Percentiles rank a stretch among this genome's conserved stretches.
Evolutionary conservation across 345 rosid genomes (phyloP).

Genomic region (Camelina hispida): DNA sequence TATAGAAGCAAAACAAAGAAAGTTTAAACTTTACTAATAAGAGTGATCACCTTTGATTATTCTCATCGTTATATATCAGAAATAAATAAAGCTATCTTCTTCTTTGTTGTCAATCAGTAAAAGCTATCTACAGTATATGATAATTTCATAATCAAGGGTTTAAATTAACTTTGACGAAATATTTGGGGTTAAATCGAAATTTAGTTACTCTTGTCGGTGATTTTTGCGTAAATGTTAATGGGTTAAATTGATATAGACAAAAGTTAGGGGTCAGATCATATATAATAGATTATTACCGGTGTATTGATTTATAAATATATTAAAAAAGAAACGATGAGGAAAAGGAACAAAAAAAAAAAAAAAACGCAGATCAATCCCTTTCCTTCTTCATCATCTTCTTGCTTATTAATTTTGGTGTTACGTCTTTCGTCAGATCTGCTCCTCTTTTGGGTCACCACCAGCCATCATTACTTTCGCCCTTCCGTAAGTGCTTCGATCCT

Average conservation of each 20-base stretch:
- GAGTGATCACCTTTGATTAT: neutral
- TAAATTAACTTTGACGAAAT: neutral
- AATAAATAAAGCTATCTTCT: constrained; percentile 19
- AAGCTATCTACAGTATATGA: too few species aligned
- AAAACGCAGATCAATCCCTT: constrained; percentile 28
- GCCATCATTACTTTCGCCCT: constrained; percentile 12
- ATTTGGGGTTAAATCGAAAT: neutral
- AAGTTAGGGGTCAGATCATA: constrained; percentile 2
- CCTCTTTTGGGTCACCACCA: constrained; percentile 15
- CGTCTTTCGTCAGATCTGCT: constrained; percentile 40
- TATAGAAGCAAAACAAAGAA: constrained; percentile 4
- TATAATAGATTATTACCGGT: neutral
- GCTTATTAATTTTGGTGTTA: constrained; percentile 22
- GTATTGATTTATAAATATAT: neutral
- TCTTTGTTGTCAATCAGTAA: too few species aligned
- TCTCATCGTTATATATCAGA: neutral
- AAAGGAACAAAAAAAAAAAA: constrained; percentile 6
- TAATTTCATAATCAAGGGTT: neutral
- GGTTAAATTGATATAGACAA: neutral
- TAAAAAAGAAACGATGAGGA: neutral
- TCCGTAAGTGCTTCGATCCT: constrained; percentile 27
- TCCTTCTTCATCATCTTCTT: neutral
- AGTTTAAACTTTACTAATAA: constrained; percentile 28
- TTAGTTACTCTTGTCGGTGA: neutral
- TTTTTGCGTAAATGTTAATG: neutral